Percentiles rank a stretch among this genome's conserved stretches.
These are phyloP conservation scores for Fusarium algeriense DNA, from an alignment of 2,329 filamentous ascomycete genomes.

Conservation along the genomic window DNA sequence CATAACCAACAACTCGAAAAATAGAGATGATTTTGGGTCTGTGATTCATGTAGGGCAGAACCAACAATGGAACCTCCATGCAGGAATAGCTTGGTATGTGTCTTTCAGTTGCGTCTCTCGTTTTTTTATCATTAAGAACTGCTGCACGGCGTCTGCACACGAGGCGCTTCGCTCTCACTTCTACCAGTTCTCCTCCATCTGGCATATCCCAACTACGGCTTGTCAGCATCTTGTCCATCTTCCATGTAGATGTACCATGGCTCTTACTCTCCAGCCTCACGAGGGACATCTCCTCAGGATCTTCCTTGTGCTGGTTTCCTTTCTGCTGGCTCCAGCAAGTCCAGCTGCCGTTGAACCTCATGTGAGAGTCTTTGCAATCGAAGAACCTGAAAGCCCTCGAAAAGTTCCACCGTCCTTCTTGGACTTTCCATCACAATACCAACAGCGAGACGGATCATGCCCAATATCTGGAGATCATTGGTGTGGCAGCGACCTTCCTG, in stretches of 20 bases:
- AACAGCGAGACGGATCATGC: conserved; percentile 38
- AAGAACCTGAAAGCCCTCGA: conserved; percentile 25
- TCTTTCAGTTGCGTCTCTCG: conserved; percentile 17
- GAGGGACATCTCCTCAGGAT: conserved; percentile 34
- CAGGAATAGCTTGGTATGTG: conserved; percentile 12
- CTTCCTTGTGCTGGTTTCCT: conserved; percentile 38
- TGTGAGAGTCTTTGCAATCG: conserved; percentile 26
- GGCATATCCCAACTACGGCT: conserved; percentile 6
- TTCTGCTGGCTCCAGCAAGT: conserved; percentile 33
- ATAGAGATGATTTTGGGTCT: not conserved
- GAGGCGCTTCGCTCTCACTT: conserved; percentile 26
- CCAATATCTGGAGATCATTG: conserved; percentile 30
- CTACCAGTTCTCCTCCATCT: conserved; percentile 21
- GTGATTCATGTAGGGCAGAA: conserved; percentile 26
- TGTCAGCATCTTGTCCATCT: conserved; percentile 10
- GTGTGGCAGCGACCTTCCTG: conserved; percentile 38
- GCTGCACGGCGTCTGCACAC: conserved; percentile 38
- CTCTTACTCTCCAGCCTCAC: conserved; percentile 33
- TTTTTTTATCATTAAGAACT: conserved; percentile 42
- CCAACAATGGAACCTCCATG: conserved; percentile 34
- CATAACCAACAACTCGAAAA: conserved; percentile 39
- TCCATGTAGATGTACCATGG: conserved; percentile 44
- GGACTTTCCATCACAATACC: conserved; percentile 20
- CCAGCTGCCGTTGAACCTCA: conserved; percentile 33
- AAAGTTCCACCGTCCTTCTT: conserved; percentile 1